phyloP scores from a whole-genome alignment of 257 asterid genomes.

The Solanum pennellii region DNA sequence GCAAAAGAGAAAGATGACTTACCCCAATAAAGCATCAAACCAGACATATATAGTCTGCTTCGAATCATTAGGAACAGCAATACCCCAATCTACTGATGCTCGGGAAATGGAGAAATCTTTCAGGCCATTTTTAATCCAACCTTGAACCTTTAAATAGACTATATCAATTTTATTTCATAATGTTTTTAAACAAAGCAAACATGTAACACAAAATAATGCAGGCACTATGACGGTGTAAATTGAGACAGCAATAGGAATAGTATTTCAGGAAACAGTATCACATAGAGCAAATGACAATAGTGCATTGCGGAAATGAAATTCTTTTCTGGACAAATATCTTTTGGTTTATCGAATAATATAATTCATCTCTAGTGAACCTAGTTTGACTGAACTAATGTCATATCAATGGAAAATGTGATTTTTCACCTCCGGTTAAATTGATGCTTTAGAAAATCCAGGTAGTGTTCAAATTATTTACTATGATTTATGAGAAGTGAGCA shows the following conservation, averaged over 20 bases:
- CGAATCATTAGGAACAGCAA: constrained; percentile 70
- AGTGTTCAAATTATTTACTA: not conserved
- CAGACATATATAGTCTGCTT: constrained; percentile 93
- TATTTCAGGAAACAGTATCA: not conserved
- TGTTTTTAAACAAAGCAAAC: not conserved
- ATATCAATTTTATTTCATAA: not conserved
- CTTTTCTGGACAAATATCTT: not conserved
- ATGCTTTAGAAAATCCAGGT: not conserved
- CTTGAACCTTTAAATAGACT: constrained; percentile 58
- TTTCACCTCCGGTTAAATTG: not conserved
- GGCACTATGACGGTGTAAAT: not conserved
- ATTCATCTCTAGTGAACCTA: not conserved
- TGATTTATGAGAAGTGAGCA: not conserved
- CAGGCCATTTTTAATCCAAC: constrained; percentile 92
- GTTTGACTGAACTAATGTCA: not conserved
- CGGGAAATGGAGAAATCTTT: constrained; percentile 94
- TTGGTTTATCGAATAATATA: not conserved
- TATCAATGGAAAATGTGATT: not conserved
- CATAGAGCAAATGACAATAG: not conserved
- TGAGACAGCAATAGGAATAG: not conserved
- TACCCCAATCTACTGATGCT: constrained; percentile 86
- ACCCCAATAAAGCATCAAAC: constrained; percentile 99
- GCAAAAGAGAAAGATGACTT: constrained; percentile 17
- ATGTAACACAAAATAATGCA: not conserved
- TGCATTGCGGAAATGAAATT: not conserved